Conservation (phyloP, 805 yeast species). For the Metschnikowia cerradonensis region DNA sequence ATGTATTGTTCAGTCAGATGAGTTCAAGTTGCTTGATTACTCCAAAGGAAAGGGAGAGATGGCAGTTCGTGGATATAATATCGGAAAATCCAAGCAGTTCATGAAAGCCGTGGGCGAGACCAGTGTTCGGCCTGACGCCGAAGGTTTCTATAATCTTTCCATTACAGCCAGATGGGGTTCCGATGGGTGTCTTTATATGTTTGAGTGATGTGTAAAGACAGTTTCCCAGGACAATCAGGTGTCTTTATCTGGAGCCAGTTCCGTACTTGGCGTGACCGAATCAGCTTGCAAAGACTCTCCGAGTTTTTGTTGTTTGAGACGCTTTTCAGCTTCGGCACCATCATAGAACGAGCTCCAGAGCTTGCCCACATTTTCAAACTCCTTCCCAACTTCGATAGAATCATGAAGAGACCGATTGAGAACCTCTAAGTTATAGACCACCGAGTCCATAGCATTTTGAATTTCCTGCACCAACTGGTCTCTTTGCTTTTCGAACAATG, state of each 20-base stretch:
- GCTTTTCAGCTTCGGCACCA: slow-evolving; percentile 29
- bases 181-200: slow-evolving; percentile 67
- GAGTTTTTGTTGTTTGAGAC: neutral
- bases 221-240: neutral
- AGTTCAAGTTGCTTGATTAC: slow-evolving; percentile 45
- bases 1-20: slow-evolving; percentile 55
- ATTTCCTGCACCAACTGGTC: slow-evolving; percentile 57
- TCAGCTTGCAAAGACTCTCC: neutral
- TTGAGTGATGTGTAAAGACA: neutral
- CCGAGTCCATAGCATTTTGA: slow-evolving; percentile 56
- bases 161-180: slow-evolving; percentile 58
- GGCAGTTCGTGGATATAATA: slow-evolving; percentile 59
- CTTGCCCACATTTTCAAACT: slow-evolving; percentile 66
- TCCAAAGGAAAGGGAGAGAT: slow-evolving; percentile 45
- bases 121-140: slow-evolving; percentile 14
- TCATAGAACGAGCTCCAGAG: slow-evolving; percentile 69
- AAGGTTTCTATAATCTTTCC: slow-evolving; percentile 42
- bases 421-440: slow-evolving; percentile 58
- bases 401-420: slow-evolving; percentile 65
- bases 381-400: slow-evolving; percentile 69
- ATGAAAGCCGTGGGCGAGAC: slow-evolving; percentile 15
- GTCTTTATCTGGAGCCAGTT: neutral
- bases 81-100: slow-evolving; percentile 45
- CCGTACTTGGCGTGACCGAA: neutral
- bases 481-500: slow-evolving; percentile 52